Conservation (phyloP, 2,329 filamentous ascomycete species). For the Penicillium crustosum region DNA sequence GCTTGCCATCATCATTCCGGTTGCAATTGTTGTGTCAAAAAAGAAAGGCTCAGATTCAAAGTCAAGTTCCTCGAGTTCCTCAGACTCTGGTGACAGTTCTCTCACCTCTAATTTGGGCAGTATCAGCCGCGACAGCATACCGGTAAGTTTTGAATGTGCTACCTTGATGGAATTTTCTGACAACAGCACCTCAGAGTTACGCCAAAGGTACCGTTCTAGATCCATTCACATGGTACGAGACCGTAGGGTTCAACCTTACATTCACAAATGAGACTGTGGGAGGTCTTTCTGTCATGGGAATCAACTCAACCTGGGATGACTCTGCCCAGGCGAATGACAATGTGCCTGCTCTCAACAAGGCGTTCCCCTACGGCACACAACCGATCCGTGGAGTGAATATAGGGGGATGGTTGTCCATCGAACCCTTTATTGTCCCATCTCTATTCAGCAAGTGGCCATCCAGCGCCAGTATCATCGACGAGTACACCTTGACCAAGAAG, state of each 20-base stretch:
- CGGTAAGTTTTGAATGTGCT: slow-evolving; percentile 39
- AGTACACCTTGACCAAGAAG: slow-evolving; percentile 73
- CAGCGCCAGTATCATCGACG: slow-evolving; percentile 72
- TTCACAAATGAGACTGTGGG: slow-evolving; percentile 85
- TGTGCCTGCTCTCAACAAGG: slow-evolving; percentile 72
- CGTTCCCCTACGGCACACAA: slow-evolving; percentile 74
- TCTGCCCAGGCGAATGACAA: slow-evolving; percentile 72
- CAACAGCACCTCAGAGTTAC: slow-evolving; percentile 37
- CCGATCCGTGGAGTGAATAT: slow-evolving; percentile 89
- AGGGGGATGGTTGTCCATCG: slow-evolving; percentile 89
- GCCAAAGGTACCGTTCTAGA: slow-evolving; percentile 78
- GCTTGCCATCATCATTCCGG: slow-evolving; percentile 66
- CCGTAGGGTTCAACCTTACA: slow-evolving; percentile 86
- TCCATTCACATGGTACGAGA: slow-evolving; percentile 89
- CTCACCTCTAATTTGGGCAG: slow-evolving; percentile 52
- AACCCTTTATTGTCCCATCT: slow-evolving; percentile 94
- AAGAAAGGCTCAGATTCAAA: slow-evolving; percentile 49
- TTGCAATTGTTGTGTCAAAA: slow-evolving; percentile 65
- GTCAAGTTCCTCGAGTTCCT: slow-evolving; percentile 28
- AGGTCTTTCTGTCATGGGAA: slow-evolving; percentile 84
- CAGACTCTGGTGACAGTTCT: slow-evolving; percentile 18
- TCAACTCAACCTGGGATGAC: slow-evolving; percentile 84
- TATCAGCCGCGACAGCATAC: slow-evolving; percentile 59
- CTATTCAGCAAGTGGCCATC: slow-evolving; percentile 70
- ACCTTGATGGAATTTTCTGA: slow-evolving; percentile 12